A percentile compares a stretch with the other conserved stretches of the same genome.
Conservation (phyloP, 208 protist species). For the Trypanosoma vivax region DNA sequence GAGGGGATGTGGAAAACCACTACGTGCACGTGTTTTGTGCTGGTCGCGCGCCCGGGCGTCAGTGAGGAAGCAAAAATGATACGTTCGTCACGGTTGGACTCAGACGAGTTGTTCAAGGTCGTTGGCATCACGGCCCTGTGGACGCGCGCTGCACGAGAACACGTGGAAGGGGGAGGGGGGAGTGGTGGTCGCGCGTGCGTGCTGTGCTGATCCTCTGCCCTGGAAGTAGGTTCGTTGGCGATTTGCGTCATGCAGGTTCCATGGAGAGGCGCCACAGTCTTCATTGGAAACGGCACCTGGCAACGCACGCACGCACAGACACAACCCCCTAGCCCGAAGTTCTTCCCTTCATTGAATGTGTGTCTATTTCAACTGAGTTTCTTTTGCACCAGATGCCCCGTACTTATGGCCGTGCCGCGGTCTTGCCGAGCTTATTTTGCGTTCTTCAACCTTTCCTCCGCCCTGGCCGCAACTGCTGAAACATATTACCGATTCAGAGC, state of each 20-base stretch:
- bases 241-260: constrained; percentile 16
- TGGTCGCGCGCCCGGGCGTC: background rate
- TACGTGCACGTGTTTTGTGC: background rate
- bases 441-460: too few relatives aligned
- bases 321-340: background rate
- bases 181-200: too few relatives aligned
- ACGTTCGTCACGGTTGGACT: background rate
- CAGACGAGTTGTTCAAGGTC: constrained; percentile 7
- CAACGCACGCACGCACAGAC: background rate
- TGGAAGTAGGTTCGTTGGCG: constrained; percentile 24
- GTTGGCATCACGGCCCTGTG: background rate
- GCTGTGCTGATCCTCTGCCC: too few relatives aligned
- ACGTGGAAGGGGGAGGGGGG: too few relatives aligned
- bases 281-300: constrained; percentile 3
- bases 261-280: constrained; percentile 26
- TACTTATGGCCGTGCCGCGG: too few relatives aligned
- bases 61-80: constrained; percentile 10
- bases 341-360: background rate
- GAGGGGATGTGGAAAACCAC: background rate
- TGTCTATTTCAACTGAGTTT: too few relatives aligned
- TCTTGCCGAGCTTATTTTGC: too few relatives aligned
- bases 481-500: too few relatives aligned
- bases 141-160: background rate
- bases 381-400: too few relatives aligned
- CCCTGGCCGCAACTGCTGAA: too few relatives aligned